These are phyloP conservation scores for Pseudozyma hubeiensis DNA, from an alignment of 1,284 basidiomycete species.

Conservation along the genomic window DNA sequence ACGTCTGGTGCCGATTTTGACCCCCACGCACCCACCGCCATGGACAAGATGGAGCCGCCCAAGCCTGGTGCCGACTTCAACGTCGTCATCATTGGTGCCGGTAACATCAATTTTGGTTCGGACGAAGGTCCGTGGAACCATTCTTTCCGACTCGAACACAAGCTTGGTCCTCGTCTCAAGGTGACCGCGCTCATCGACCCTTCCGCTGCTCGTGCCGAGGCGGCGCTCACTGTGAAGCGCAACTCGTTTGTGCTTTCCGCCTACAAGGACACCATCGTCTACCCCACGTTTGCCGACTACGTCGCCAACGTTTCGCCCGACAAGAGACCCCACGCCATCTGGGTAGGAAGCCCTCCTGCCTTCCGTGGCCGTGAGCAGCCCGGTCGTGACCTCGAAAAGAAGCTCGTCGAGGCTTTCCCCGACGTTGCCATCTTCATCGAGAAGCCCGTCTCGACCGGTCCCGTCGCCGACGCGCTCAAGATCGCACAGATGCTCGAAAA, in stretches of 20 bases:
- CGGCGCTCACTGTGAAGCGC: conserved; percentile 88
- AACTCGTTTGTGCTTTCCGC: conserved; percentile 92
- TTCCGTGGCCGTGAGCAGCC: conserved; percentile 74
- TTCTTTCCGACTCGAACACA: conserved; percentile 71
- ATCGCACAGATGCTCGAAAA: conserved; percentile 66
- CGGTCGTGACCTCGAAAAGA: conserved; percentile 88
- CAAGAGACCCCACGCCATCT: conserved; percentile 75
- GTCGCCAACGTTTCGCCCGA: conserved; percentile 75
- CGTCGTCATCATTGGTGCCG: conserved; percentile 67
- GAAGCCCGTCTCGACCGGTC: conserved; percentile 91
- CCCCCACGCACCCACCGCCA: conserved; percentile 59
- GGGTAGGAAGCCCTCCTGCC: conserved; percentile 92
- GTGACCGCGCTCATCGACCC: conserved; percentile 95
- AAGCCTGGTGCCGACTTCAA: conserved; percentile 67
- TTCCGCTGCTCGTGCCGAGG: conserved; percentile 80
- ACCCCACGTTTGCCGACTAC: conserved; percentile 88
- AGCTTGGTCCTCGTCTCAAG: conserved; percentile 95
- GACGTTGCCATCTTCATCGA: conserved; percentile 85
- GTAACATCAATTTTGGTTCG: conserved; percentile 66
- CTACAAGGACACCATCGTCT: conserved; percentile 90
- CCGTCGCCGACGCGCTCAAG: conserved; percentile 71
- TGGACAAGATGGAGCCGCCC: conserved; percentile 68
- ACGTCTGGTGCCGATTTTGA: conserved; percentile 54
- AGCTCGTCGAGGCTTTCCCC: conserved; percentile 86
- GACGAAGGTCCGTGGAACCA: conserved; percentile 69